A percentile compares a stretch with the other conserved stretches of the same genome.
phyloP scores from a whole-genome alignment of 1,284 basidiomycete genomes.

The Leccinum griseonigrum region DNA sequence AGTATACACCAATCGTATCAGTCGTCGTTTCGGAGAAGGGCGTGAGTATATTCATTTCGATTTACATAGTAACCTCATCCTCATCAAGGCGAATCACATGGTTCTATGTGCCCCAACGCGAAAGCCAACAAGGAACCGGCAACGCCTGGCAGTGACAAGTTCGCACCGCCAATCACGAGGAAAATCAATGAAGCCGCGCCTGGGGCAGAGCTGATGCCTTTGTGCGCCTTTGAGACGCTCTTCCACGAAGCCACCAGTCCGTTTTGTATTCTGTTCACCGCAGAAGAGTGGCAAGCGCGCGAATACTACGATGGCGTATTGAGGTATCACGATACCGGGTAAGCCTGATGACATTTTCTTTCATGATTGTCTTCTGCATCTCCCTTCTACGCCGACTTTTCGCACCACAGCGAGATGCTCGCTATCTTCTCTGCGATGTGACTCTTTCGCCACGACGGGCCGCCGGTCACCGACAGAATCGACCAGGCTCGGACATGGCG shows the following conservation, averaged over 20 bases:
- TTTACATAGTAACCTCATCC: slow-evolving; percentile 1
- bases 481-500: slow-evolving; percentile 52
- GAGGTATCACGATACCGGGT: slow-evolving; percentile 79
- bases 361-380: neutral
- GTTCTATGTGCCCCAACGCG: slow-evolving; percentile 63
- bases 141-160: slow-evolving; percentile 54
- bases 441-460: slow-evolving; percentile 50
- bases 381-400: slow-evolving; percentile 70
- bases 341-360: slow-evolving; percentile 1
- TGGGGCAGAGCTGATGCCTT: slow-evolving; percentile 59
- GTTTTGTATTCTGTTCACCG: slow-evolving; percentile 70
- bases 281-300: slow-evolving; percentile 57
- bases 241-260: slow-evolving; percentile 53
- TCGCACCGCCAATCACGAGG: slow-evolving; percentile 56
- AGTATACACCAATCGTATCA: slow-evolving; percentile 43
- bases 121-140: slow-evolving; percentile 48
- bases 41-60: slow-evolving; percentile 34
- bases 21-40: slow-evolving; percentile 58
- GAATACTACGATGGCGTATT: slow-evolving; percentile 73
- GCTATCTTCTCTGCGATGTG: slow-evolving; percentile 75
- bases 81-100: slow-evolving; percentile 60
- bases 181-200: slow-evolving; percentile 63
- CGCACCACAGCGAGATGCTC: slow-evolving; percentile 81
- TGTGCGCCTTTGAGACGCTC: slow-evolving; percentile 81
- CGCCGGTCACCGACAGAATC: slow-evolving; percentile 43